Base-by-base conservation (phyloP, 2,329 filamentous ascomycete species). In the Lomentospora prolificans region DNA sequence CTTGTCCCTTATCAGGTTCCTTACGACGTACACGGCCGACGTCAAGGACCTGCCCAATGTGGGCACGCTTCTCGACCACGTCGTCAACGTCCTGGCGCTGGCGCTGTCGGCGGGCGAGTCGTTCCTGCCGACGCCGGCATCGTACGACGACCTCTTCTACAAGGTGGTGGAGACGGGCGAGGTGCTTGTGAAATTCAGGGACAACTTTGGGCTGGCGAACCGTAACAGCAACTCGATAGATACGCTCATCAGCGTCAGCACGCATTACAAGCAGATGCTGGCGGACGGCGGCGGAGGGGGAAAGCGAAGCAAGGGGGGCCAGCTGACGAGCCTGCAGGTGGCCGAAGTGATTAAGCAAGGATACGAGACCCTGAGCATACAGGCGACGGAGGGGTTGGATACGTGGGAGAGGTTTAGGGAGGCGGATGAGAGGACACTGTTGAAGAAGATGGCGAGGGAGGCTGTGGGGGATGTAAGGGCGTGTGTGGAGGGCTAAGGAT, bases 121-220 rank as follows among this genome's bases (percentile, higher is more conserved):
- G 2, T 97, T 99, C 70, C 78, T 99, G 6, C 94, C 92, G 0
- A 89, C 88, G 28, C 85, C 90, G 0, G 81, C 87, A 17, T 85
- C 89, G 1, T 97, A 97, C 69, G 94, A 99, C 64, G 94, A 99
- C 65, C 77, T 99, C 0, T 97, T 99, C 72, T 99, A 99, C 80
- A 99, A 99, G 72, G 81, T 97, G 2, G 90, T 97, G 25, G 94
- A 99, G 70, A 88, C 86, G 2, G 90, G 91, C 9, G 89, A 95
- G 51, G 80, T 89, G 10, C 78, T 97, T 22, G 74, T 79, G 30
- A 90, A 89, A 65, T 96, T 97, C 72, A 83, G 89, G 41, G 83
- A 90, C 59, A 85, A 81, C 8, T 97, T 94, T 68, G 72, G 74
- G 3, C 70, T 86, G 14, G 73, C 72, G 2, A 80, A 77, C 58